These are phyloP conservation scores for Hypoxylon rickii DNA, from an alignment of 495 filamentous ascomycete genomes.

Conservation along the genomic window DNA sequence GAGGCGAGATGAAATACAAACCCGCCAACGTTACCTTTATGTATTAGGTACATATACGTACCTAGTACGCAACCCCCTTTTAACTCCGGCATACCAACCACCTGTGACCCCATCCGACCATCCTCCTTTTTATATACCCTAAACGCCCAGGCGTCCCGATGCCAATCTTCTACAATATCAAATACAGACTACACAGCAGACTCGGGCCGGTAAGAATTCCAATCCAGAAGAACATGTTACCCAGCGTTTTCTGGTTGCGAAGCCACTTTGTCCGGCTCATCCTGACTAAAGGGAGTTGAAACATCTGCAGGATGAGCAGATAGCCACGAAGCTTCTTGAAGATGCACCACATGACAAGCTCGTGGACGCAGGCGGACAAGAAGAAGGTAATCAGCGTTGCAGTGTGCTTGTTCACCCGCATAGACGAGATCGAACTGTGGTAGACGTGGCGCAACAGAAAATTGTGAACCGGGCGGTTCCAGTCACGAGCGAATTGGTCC, in stretches of 20 bases:
- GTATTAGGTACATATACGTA: too few species aligned
- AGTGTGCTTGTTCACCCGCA: constrained; percentile 67
- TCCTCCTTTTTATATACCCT: neutral
- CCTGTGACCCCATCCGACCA: too few species aligned
- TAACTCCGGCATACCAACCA: too few species aligned
- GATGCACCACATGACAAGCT: constrained; percentile 76
- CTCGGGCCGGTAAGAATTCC: constrained; percentile 74
- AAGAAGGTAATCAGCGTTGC: constrained; percentile 77
- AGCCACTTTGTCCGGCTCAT: constrained; percentile 66
- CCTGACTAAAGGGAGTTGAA: constrained; percentile 67
- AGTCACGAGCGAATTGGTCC: constrained; percentile 75
- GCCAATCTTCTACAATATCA: constrained; percentile 57
- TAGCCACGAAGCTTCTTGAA: constrained; percentile 79
- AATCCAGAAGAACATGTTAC: constrained; percentile 76
- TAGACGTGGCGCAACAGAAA: constrained; percentile 78
- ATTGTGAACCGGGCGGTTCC: constrained; percentile 73
- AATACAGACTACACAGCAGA: constrained; percentile 70
- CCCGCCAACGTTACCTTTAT: too few species aligned
- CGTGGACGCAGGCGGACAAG: constrained; percentile 69
- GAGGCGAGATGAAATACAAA: too few species aligned
- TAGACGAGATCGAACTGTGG: constrained; percentile 70
- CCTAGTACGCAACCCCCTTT: too few species aligned
- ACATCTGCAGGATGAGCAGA: constrained; percentile 70
- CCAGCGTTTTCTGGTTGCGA: constrained; percentile 61
- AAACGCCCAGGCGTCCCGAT: constrained; percentile 8